Evolutionary conservation across 345 rosid species (phyloP), one percentile per base, ranked within the genome.

Genomic region (Boechera stricta): DNA sequence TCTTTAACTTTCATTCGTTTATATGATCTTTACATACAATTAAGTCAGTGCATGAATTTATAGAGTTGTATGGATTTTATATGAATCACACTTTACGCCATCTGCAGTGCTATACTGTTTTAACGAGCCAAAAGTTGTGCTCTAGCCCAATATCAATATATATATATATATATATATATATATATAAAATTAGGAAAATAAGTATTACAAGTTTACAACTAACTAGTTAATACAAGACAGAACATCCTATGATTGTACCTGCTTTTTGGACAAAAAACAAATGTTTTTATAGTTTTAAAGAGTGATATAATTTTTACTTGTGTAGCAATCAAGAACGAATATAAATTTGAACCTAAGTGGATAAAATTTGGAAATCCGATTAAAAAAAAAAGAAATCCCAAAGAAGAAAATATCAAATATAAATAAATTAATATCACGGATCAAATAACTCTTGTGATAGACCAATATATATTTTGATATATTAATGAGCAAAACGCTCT

Each of bases 11-110:
- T 60, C 26, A 24, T 58, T 56, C 59, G 18, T 48, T 67, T 51
- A 73, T 63, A 73, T 31, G 41, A 38, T 32, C 77, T 35, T 63
- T 64, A 67, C 57, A 57, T 38, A 74, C 55, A 49, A 49, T 51
- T 63, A 73, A 41, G 12, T 41, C 12, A 57, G 64, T 44, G 48
- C 65, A 66, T 74, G 38, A 10, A 55, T 44, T 65, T 64, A 56
- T 26, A 74, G 39, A 74, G 9, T 15, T 65, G 64, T 74, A 64
- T 74, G 66, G 31, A 56, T 45, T 65, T 32, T 55, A 54, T 53
- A 63, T 69, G 36, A n/a, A 28, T 16, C 41, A 73, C 63, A 12
- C 59, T 36, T 35, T 16, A 45, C 56, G 10, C 2, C 55, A 16
- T 47, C 31, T 35, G 15, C 35, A 36, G 26, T 59, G 52, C 47